Base-by-base conservation (phyloP, 352 stramenopile species). In the Pythium myriotylum region DNA sequence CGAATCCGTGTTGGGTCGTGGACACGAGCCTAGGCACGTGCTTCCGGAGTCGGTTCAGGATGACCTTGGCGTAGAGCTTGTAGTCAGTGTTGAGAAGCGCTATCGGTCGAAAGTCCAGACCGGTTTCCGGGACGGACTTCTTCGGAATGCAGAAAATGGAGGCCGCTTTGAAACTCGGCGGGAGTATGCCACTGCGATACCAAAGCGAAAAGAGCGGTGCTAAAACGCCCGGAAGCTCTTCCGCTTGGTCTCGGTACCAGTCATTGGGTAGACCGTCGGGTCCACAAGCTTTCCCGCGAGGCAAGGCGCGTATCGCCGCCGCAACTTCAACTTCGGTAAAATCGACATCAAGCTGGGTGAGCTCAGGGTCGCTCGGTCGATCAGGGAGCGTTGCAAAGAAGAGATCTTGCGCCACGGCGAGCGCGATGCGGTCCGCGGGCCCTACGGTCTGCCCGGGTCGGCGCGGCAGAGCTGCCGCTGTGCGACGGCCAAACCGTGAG, bases 71-170 rank as follows among this genome's bases (percentile, higher is more conserved):
- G n/a, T 19, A 46, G 40, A 19, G 6, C 40, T 46, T 46, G 40
- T 46, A 46, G 40, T 46, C 40, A 12, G 40, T 46, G 16, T 19
- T 46, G 7, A 46, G 40, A 5, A 46, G 40, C 40, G 40, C 40
- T 9, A 46, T n/a, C 12, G 40, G 40, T 6, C 40, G 40, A 46
- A 46, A 46, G 40, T 46, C 40, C 40, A 46, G 22, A n/a, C 40
- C 16, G 40, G 40, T 19, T n/a, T 46, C 12, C n/a, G 40, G 40
- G 12, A 8, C 12, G 16, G 40, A 46, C 16, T 14, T 46, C 7
- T 46, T 46, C 6, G 40, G 40, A n/a, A 46, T n/a, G 16, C 40
- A 46, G 40, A 19, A 14, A 6, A 46, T n/a, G 12, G 16, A 9
- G n/a, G 40, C 40, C 8, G 10, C 16, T n/a, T 22, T 6, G 22